A percentile compares a stretch with the other conserved stretches of the same genome.
phyloP scores from a whole-genome alignment of 345 rosid genomes.

The Nephelium lappaceum region DNA sequence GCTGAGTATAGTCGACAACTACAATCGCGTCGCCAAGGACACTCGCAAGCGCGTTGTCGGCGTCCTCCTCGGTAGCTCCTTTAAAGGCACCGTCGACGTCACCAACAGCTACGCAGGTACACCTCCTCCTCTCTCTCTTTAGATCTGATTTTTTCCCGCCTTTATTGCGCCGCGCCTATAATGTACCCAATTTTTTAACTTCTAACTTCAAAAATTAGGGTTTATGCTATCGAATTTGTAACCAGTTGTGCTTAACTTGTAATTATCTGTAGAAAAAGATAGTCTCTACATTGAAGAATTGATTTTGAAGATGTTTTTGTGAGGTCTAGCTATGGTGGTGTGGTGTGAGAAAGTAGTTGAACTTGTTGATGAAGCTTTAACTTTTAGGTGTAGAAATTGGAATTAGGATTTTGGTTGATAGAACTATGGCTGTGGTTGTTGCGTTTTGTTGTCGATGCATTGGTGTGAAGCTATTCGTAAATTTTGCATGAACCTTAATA shows the following conservation, averaged over 20 bases:
- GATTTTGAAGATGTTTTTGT: neutral
- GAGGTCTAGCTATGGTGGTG: neutral
- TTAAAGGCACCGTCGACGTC: conserved; percentile 84
- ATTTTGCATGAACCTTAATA: neutral
- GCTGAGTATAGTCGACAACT: conserved; percentile 95
- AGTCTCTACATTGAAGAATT: no score
- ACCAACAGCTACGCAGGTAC: conserved; percentile 93
- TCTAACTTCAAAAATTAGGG: neutral
- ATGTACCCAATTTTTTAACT: neutral
- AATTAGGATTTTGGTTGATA: neutral
- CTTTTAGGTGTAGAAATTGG: neutral
- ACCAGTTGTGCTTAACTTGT: neutral
- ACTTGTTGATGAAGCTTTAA: neutral
- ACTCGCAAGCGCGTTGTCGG: conserved; percentile 88
- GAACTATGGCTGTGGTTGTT: neutral
- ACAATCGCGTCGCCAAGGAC: conserved; percentile 90
- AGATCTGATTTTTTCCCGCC: conserved; percentile 11
- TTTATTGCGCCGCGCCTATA: neutral
- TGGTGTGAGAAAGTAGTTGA: neutral
- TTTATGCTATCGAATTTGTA: neutral
- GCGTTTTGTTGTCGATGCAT: neutral
- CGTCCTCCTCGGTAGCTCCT: conserved; percentile 73
- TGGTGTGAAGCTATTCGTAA: neutral
- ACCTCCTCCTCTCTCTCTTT: neutral
- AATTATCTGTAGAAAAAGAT: no score